Evolutionary conservation across 768 basidiomycete species (phyloP).

Genomic region (Panellus pusillus): DNA sequence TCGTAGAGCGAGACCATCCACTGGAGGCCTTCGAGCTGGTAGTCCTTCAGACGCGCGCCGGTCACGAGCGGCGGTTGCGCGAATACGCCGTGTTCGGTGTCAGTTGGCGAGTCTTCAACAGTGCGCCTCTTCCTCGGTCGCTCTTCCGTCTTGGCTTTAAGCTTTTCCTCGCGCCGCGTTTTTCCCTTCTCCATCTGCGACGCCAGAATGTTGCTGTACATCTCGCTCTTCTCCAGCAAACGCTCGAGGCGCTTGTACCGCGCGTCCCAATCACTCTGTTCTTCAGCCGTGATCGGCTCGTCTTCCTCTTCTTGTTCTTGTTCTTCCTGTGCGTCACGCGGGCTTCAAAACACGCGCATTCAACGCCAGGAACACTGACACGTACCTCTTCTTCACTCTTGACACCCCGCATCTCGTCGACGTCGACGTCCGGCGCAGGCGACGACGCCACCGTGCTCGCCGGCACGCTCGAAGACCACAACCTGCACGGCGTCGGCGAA

Average conservation of each 20-base stretch:
- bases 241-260: constrained; percentile 3
- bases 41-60: constrained; percentile 82
- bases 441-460: constrained; percentile 22
- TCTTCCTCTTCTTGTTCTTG: constrained; percentile 12
- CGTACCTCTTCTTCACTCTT: not conserved
- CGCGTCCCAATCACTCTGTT: not conserved
- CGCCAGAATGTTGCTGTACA: constrained; percentile 1
- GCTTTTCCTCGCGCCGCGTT: constrained; percentile 17
- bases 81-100: constrained; percentile 35
- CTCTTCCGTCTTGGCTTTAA: constrained; percentile 13
- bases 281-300: not conserved
- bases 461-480: constrained; percentile 14
- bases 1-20: constrained; percentile 92
- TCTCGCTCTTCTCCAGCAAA: not conserved
- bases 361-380: too few relatives aligned
- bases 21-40: constrained; percentile 91
- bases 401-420: not conserved
- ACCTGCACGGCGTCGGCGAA: constrained; percentile 1
- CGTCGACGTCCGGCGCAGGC: constrained; percentile 2
- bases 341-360: not conserved
- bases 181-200: not conserved
- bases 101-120: constrained; percentile 20
- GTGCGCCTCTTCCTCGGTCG: constrained; percentile 25
- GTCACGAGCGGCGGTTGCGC: constrained; percentile 79
- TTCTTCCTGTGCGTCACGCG: constrained; percentile 17